Base-by-base conservation (phyloP, 2,329 filamentous ascomycete species). In the Hirsutella thompsonii region DNA sequence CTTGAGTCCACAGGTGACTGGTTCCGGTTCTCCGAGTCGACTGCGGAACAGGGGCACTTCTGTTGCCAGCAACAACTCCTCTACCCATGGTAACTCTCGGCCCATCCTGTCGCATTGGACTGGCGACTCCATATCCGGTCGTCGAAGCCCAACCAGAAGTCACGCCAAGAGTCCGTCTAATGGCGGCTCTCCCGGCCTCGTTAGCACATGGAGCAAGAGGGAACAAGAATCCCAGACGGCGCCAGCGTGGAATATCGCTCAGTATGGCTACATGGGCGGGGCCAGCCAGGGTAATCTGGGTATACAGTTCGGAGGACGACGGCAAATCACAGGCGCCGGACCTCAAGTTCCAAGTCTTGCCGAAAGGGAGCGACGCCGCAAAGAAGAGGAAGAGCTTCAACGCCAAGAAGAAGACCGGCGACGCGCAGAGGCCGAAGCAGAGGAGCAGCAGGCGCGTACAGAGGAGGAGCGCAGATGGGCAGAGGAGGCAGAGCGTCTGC, bases 251-350 rank as follows among this genome's bases (percentile, higher is more conserved):
- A 98, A 96, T 57, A 96, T 96, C 51, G 83, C 89, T 43, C 92
- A 98, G 58, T 98, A 98, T 57, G 89, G 92, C 8, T 98, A 95
- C 62, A 92, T 96, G 83, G 92, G 92, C 43, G 92, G 92, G 38
- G 92, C 92, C 20, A 95, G 86, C 54, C 92, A 98, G 59, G 90
- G 87, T 3, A 96, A 94, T 52, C 79, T 95, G 46, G 92, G 92
- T 16, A 87, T 98, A 51, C 79, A 85, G 10, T 96, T 96, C 61
- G 92, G 92, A 42, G 86, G 81, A 16, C 77, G 89, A 52, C 78
- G 92, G 45, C 92, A 98, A 63, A 96, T 98, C 56, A 96, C 89
- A 8, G 87, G 74, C 52, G 76, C 86, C 13, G 72, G 77, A 26
- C 92, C 92, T 5, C 61, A 74, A 36, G 86, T 96, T 9, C 88